A percentile compares a stretch with the other conserved stretches of the same genome.
These are phyloP conservation scores for Selenicereus undatus DNA, from an alignment of 148 eudicot genomes.

Conservation along the genomic window DNA sequence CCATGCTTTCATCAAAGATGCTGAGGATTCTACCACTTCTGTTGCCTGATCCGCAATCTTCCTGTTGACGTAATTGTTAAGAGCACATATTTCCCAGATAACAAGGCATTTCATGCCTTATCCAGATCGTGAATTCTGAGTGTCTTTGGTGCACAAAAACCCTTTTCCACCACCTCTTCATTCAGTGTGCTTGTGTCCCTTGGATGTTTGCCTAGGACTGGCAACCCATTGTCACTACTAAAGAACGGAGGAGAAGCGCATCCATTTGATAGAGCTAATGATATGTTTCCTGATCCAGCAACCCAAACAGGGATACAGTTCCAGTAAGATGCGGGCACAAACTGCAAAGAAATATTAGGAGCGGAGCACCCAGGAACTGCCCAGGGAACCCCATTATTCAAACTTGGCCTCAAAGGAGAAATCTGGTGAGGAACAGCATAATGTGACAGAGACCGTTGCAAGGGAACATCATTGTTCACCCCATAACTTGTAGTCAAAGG, in stretches of 20 bases:
- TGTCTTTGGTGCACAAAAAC: slow-evolving; percentile 33
- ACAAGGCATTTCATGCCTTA: slow-evolving; percentile 16
- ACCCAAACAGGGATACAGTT: slow-evolving; percentile 36
- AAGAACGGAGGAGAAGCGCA: slow-evolving; percentile 18
- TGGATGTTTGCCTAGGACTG: slow-evolving; percentile 37
- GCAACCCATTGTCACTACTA: slow-evolving; percentile 14
- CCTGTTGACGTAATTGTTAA: neutral
- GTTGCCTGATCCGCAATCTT: neutral
- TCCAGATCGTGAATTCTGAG: slow-evolving; percentile 28
- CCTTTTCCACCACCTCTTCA: slow-evolving; percentile 23
- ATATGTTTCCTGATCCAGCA: slow-evolving; percentile 23
- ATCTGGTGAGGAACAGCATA: slow-evolving; percentile 23
- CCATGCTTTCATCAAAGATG: neutral
- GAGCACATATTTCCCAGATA: neutral
- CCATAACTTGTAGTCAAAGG: slow-evolving; percentile 12
- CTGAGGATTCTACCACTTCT: neutral
- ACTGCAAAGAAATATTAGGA: slow-evolving; percentile 30
- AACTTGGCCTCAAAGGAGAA: slow-evolving; percentile 8
- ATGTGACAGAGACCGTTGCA: slow-evolving; percentile 15
- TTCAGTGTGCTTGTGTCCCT: slow-evolving; percentile 20
- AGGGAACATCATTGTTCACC: slow-evolving; percentile 15
- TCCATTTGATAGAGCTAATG: slow-evolving; percentile 16
- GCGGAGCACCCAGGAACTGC: slow-evolving; percentile 21
- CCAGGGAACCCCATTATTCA: slow-evolving; percentile 7
- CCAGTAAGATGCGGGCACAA: slow-evolving; percentile 41